phyloP scores from a whole-genome alignment of 2,329 filamentous ascomycete species.

The Zarea fungicola region DNA sequence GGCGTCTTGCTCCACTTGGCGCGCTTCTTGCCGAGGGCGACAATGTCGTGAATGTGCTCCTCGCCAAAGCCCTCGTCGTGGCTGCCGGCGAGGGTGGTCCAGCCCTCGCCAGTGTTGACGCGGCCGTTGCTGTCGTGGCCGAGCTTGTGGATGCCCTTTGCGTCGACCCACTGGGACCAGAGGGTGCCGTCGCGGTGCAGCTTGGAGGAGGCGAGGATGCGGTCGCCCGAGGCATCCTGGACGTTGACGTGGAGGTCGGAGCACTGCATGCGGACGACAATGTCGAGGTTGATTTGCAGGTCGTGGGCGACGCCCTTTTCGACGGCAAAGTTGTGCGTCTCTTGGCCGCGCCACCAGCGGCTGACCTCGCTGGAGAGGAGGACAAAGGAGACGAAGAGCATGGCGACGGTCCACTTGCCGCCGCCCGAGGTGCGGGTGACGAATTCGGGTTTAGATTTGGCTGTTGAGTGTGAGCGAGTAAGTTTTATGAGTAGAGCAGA shows the following conservation, averaged over 20 bases:
- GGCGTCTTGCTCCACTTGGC: conserved; percentile 74
- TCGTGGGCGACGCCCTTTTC: conserved; percentile 84
- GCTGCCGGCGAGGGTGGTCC: conserved; percentile 38
- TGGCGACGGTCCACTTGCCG: conserved; percentile 87
- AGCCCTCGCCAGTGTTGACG: conserved; percentile 52
- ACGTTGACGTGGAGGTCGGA: conserved; percentile 90
- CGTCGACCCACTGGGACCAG: conserved; percentile 77
- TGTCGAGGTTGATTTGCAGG: conserved; percentile 91
- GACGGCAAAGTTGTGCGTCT: conserved; percentile 86
- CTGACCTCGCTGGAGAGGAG: conserved; percentile 73
- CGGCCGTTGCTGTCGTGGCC: conserved; percentile 51
- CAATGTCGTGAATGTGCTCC: conserved; percentile 87
- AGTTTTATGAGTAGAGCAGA: neutral
- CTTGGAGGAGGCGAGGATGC: conserved; percentile 73
- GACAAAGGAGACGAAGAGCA: conserved; percentile 67
- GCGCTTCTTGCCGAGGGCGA: conserved; percentile 61
- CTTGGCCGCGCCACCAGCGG: conserved; percentile 79
- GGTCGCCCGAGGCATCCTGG: conserved; percentile 89
- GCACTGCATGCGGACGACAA: conserved; percentile 88
- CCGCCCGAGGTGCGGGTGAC: conserved; percentile 77
- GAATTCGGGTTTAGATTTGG: conserved; percentile 94
- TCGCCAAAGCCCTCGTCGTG: conserved; percentile 67
- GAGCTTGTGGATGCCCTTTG: conserved; percentile 58
- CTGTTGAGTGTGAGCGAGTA: conserved; percentile 43
- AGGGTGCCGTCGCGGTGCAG: conserved; percentile 71